Conservation (phyloP, 495 filamentous ascomycete species). For the Recurvomyces mirabilis region DNA sequence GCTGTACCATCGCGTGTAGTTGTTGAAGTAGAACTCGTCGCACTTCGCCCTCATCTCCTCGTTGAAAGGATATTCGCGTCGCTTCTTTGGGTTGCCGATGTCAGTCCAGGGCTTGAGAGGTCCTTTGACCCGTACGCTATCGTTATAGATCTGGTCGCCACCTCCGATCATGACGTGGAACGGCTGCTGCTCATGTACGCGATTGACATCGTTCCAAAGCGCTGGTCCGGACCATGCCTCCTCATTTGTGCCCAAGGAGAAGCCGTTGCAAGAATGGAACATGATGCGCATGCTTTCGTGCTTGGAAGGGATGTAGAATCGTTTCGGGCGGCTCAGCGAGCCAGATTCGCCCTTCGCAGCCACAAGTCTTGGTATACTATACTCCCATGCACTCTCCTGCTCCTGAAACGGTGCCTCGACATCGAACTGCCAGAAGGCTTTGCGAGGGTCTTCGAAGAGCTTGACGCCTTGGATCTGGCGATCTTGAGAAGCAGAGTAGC, state of each 20-base stretch:
- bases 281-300: constrained; percentile 86
- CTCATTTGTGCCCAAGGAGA: constrained; percentile 85
- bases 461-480: constrained; percentile 41
- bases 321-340: constrained; percentile 19
- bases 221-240: constrained; percentile 69
- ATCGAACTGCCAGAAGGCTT: constrained; percentile 74
- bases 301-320: constrained; percentile 65
- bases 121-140: constrained; percentile 71
- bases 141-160: constrained; percentile 93
- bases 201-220: constrained; percentile 83
- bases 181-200: constrained; percentile 54
- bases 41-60: constrained; percentile 62
- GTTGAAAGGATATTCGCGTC: constrained; percentile 63
- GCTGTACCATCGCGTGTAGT: constrained; percentile 81
- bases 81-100: constrained; percentile 71
- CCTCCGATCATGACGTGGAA: constrained; percentile 96
- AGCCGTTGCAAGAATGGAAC: constrained; percentile 95
- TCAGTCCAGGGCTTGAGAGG: constrained; percentile 71
- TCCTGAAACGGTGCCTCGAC: constrained; percentile 47
- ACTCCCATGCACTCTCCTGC: constrained; percentile 49
- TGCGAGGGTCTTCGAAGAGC: constrained; percentile 66
- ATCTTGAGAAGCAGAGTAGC: constrained; percentile 2
- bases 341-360: constrained; percentile 36
- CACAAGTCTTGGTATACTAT: constrained; percentile 41
- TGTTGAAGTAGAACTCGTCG: constrained; percentile 81